Conservation (phyloP, 2,329 filamentous ascomycete genomes). For the Botryotinia narcissicola region DNA sequence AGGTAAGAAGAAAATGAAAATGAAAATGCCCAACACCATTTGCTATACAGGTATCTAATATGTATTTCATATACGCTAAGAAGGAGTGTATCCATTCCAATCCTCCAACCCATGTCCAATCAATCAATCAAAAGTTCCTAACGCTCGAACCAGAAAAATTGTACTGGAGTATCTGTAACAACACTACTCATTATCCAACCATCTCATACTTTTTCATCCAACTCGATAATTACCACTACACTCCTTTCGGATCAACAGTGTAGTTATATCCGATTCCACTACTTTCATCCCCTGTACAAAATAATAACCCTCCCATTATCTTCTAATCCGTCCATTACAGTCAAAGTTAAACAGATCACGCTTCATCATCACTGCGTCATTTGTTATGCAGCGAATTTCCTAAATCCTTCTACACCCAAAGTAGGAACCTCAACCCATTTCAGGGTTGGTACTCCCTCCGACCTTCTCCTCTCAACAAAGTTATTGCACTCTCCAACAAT, state of each 20-base stretch:
- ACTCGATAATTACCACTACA: background rate
- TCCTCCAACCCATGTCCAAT: background rate
- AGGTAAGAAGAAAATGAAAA: background rate
- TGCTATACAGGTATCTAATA: constrained; percentile 15
- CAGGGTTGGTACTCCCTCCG: constrained; percentile 67
- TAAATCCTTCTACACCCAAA: constrained; percentile 62
- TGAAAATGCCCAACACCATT: constrained; percentile 1
- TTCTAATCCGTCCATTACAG: background rate
- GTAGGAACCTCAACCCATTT: constrained; percentile 67
- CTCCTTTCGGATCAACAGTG: background rate
- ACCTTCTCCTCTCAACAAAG: constrained; percentile 72
- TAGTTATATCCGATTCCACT: background rate
- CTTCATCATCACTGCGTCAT: background rate
- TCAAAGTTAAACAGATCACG: background rate
- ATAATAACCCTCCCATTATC: background rate
- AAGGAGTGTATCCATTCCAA: constrained; percentile 4
- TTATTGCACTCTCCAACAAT: constrained; percentile 77
- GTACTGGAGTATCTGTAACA: background rate
- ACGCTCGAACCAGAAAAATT: background rate
- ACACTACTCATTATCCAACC: constrained; percentile 6
- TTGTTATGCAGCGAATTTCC: constrained; percentile 36
- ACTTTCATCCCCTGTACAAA: background rate
- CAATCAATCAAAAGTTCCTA: background rate
- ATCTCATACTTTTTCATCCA: background rate
- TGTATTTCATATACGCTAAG: constrained; percentile 16